Percentiles rank a stretch among this genome's conserved stretches.
These are phyloP conservation scores for Salvia miltiorrhiza DNA, from an alignment of 257 asterid genomes.

Conservation along the genomic window DNA sequence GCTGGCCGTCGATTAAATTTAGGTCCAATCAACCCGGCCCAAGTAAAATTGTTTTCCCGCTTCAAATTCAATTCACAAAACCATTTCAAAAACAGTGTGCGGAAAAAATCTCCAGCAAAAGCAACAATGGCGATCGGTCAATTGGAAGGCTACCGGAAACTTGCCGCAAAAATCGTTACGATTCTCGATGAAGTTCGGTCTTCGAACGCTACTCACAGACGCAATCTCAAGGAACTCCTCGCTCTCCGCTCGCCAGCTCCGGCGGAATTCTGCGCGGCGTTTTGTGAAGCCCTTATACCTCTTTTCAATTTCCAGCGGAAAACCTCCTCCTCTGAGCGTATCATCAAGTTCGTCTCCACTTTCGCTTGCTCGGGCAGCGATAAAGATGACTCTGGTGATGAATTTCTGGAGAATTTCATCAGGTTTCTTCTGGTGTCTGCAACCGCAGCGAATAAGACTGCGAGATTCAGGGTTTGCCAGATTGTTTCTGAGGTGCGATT, in stretches of 20 bases:
- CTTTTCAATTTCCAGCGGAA: slow-evolving; percentile 67
- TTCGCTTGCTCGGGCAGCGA: slow-evolving; percentile 45
- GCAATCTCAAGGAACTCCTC: slow-evolving; percentile 73
- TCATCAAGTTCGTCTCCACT: slow-evolving; percentile 53
- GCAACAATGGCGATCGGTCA: slow-evolving; percentile 33
- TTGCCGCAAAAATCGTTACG: slow-evolving; percentile 39
- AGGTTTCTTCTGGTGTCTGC: slow-evolving; percentile 65
- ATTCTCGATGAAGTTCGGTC: slow-evolving; percentile 59
- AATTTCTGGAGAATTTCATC: slow-evolving; percentile 56
- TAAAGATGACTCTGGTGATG: slow-evolving; percentile 36
- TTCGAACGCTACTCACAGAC: slow-evolving; percentile 64
- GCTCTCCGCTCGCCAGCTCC: slow-evolving; percentile 43
- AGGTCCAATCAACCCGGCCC: no score
- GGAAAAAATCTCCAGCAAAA: slow-evolving; percentile 10
- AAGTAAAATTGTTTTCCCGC: slow-evolving; percentile 35
- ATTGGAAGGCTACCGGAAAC: slow-evolving; percentile 24
- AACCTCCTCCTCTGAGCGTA: slow-evolving; percentile 60
- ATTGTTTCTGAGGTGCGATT: slow-evolving; percentile 77
- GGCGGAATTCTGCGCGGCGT: slow-evolving; percentile 45
- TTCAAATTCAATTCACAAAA: slow-evolving; percentile 13
- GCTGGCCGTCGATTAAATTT: no score
- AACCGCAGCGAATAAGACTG: slow-evolving; percentile 60
- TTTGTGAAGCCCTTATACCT: slow-evolving; percentile 53
- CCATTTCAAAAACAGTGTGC: slow-evolving; percentile 17
- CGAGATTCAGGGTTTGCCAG: slow-evolving; percentile 86